phyloP scores from a whole-genome alignment of 1,284 basidiomycete species.

The Cutaneotrichosporon curvatum region DNA sequence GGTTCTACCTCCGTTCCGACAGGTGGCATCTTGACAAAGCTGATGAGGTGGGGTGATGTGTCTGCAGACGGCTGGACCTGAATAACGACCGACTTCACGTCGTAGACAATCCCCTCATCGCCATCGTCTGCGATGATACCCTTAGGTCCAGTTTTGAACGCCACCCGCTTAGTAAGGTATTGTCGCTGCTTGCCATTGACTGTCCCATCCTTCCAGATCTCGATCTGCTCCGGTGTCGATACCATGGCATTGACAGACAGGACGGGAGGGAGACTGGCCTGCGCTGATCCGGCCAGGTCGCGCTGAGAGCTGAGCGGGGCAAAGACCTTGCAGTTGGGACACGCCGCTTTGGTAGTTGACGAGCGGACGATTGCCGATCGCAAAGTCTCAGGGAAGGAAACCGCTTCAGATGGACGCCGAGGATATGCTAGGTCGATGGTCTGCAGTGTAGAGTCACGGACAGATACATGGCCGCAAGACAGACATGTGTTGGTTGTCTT shows the following conservation, averaged over 20 bases:
- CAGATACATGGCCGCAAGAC: slow-evolving; percentile 62
- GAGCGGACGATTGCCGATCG: slow-evolving; percentile 72
- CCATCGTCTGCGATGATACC: slow-evolving; percentile 52
- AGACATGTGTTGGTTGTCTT: slow-evolving; percentile 68
- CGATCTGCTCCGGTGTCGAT: slow-evolving; percentile 65
- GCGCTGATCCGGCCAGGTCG: slow-evolving; percentile 55
- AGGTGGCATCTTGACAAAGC: slow-evolving; percentile 69
- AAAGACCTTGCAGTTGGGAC: slow-evolving; percentile 72
- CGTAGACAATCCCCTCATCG: slow-evolving; percentile 56
- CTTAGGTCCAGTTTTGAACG: slow-evolving; percentile 27
- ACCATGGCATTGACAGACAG: slow-evolving; percentile 81
- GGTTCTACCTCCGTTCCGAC: slow-evolving; percentile 51
- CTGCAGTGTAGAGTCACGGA: slow-evolving; percentile 69
- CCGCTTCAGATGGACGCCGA: slow-evolving; percentile 8
- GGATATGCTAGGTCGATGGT: slow-evolving; percentile 77
- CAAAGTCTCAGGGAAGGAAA: slow-evolving; percentile 61
- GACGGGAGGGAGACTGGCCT: slow-evolving; percentile 64
- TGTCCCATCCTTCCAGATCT: slow-evolving; percentile 64
- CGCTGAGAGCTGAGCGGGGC: slow-evolving; percentile 66
- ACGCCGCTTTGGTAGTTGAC: slow-evolving; percentile 75
- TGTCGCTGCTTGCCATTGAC: slow-evolving; percentile 16
- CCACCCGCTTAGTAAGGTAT: slow-evolving; percentile 42
- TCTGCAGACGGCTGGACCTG: slow-evolving; percentile 68
- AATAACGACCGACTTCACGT: slow-evolving; percentile 63
- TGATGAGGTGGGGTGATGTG: slow-evolving; percentile 77